Percentiles rank a stretch among this genome's conserved stretches.
Evolutionary conservation across 106 monocot species (phyloP).

Genomic region (Gastrodia elata): DNA sequence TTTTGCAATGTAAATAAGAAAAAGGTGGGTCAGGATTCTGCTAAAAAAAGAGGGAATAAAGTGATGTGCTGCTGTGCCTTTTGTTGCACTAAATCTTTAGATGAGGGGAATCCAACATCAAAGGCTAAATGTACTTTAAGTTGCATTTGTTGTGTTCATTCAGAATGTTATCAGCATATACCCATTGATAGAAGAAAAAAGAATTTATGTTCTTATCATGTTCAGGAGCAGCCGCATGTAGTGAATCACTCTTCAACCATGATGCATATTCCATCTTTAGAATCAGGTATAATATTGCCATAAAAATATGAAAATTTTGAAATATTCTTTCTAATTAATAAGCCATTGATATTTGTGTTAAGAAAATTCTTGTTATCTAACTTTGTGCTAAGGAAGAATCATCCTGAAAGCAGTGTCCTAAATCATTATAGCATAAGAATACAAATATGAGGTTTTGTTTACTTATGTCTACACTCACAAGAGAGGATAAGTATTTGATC

Average conservation of each 20-base stretch:
- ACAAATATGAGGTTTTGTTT: background rate
- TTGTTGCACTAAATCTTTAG: slow-evolving; percentile 3
- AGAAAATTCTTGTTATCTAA: background rate
- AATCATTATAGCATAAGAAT: too few relatives aligned
- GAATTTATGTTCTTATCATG: background rate
- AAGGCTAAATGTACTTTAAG: background rate
- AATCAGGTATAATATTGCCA: slow-evolving; percentile 9
- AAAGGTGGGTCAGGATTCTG: background rate
- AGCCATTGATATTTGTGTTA: background rate
- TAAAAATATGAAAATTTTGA: background rate
- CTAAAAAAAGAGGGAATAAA: background rate
- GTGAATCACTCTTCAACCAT: background rate
- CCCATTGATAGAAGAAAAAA: background rate
- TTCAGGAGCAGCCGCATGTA: slow-evolving; percentile 8
- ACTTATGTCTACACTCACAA: background rate
- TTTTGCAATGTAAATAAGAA: too few relatives aligned
- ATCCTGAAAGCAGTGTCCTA: background rate
- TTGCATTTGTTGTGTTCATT: slow-evolving; percentile 12
- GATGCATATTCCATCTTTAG: background rate
- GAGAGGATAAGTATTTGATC: background rate
- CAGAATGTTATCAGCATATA: background rate
- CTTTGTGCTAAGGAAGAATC: background rate
- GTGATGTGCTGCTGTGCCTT: background rate
- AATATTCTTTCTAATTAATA: background rate
- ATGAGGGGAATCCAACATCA: background rate